A percentile compares a stretch with the other conserved stretches of the same genome.
Evolutionary conservation across 257 asterid genomes (phyloP).

Genomic region (Jasminum sambac): DNA sequence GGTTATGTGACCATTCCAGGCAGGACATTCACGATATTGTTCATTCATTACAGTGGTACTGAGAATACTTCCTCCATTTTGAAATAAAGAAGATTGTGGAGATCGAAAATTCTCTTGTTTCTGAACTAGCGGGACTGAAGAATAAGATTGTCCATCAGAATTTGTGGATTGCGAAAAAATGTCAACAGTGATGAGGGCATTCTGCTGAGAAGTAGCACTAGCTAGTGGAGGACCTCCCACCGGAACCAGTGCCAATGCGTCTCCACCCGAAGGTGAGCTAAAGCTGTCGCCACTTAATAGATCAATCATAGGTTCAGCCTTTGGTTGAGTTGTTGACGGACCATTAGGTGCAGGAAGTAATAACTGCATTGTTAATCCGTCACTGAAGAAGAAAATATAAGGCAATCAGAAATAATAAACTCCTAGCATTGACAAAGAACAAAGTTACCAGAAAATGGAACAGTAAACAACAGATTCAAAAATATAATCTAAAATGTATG

Average conservation of each 20-base stretch:
- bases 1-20: conserved; percentile 63
- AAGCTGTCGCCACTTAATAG: conserved; percentile 96
- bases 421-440: conserved; percentile 13
- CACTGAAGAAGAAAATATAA: conserved; percentile 34
- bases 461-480: conserved; percentile 6
- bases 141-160: conserved; percentile 55
- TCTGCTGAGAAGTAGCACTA: conserved; percentile 67
- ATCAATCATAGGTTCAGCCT: conserved; percentile 62
- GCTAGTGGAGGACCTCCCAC: conserved; percentile 73
- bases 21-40: conserved; percentile 48
- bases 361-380: conserved; percentile 58
- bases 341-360: conserved; percentile 54
- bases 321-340: conserved; percentile 50
- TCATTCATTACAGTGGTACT: conserved; percentile 43
- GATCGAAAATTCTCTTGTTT: conserved; percentile 49
- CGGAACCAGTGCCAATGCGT: conserved; percentile 75
- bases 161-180: conserved; percentile 58
- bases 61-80: conserved; percentile 61
- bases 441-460: conserved; percentile 1
- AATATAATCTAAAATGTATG: conserved; percentile 8
- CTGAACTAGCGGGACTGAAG: conserved; percentile 61
- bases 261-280: not conserved
- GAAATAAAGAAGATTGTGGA: conserved; percentile 46
- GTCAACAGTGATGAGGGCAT: conserved; percentile 91
- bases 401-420: not conserved